Conservation (phyloP, 2,329 filamentous ascomycete species). For the Neurospora sp. region DNA sequence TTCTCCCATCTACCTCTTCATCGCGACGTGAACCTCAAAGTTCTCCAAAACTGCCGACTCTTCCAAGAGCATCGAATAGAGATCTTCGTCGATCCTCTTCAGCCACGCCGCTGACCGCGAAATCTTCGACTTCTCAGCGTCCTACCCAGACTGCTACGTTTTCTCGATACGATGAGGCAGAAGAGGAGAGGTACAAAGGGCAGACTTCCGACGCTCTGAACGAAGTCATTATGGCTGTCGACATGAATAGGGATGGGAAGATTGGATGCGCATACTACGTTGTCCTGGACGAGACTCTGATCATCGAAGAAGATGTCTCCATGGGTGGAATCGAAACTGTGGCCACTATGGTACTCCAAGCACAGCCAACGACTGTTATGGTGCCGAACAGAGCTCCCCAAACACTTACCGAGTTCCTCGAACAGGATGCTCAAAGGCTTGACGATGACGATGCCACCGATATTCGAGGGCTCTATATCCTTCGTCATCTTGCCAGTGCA, state of each 20-base stretch:
- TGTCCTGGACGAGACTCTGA: conserved; percentile 57
- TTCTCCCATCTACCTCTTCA: background rate
- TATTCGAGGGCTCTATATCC: conserved; percentile 24
- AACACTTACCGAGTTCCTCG: conserved; percentile 27
- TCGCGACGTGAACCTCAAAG: background rate
- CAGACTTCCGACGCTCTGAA: conserved; percentile 29
- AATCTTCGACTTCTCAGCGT: background rate
- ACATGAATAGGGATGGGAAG: conserved; percentile 58
- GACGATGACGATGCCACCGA: conserved; percentile 15
- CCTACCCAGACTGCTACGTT: background rate
- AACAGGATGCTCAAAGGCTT: conserved; percentile 22
- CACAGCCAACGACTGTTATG: conserved; percentile 45
- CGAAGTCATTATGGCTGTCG: conserved; percentile 72
- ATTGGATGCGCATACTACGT: conserved; percentile 82
- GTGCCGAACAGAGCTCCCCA: conserved; percentile 38
- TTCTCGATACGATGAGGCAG: background rate
- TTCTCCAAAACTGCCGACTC: background rate
- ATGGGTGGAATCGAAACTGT: conserved; percentile 58
- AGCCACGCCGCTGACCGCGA: background rate
- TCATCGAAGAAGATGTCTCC: conserved; percentile 66
- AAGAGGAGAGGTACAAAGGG: conserved; percentile 3
- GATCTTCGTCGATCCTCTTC: background rate
- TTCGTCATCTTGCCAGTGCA: conserved; percentile 58
- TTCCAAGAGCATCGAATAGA: background rate
- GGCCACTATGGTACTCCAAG: conserved; percentile 47